A percentile compares a stretch with the other conserved stretches of the same genome.
Conservation (phyloP, 768 basidiomycete species). For the Suillus alpinus region DNA sequence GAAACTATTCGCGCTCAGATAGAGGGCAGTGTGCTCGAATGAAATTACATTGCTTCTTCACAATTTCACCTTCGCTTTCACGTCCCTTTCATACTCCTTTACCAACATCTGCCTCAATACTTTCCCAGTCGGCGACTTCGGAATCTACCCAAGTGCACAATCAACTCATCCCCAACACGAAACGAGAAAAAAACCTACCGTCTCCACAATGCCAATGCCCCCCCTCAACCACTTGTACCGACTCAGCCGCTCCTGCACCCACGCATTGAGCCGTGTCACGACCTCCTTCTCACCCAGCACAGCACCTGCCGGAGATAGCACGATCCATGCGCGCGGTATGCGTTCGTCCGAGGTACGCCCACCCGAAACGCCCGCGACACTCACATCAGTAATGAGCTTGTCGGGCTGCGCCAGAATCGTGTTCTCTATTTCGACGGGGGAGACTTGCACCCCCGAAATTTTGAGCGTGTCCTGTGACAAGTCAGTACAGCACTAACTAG, state of each 20-base stretch:
- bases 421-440: conserved; percentile 75
- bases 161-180: background rate
- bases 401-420: conserved; percentile 60
- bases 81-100: conserved; percentile 47
- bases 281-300: conserved; percentile 35
- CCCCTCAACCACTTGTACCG: conserved; percentile 73
- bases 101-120: conserved; percentile 59
- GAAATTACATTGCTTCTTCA: background rate
- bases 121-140: conserved; percentile 74
- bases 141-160: conserved; percentile 44
- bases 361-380: conserved; percentile 47
- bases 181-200: conserved; percentile 39
- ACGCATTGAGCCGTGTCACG: conserved; percentile 46
- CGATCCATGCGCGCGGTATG: conserved; percentile 76
- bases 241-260: conserved; percentile 63
- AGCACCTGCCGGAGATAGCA: conserved; percentile 56
- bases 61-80: conserved; percentile 15
- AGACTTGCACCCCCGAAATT: conserved; percentile 76
- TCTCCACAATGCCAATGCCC: conserved; percentile 60
- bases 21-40: background rate
- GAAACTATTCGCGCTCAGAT: no score
- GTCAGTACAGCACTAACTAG: conserved; percentile 9
- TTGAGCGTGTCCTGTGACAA: conserved; percentile 67
- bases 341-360: conserved; percentile 64
- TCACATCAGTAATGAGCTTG: conserved; percentile 58